These are phyloP conservation scores for Boletus subparvulus DNA, from an alignment of 768 basidiomycete species.

Conservation along the genomic window DNA sequence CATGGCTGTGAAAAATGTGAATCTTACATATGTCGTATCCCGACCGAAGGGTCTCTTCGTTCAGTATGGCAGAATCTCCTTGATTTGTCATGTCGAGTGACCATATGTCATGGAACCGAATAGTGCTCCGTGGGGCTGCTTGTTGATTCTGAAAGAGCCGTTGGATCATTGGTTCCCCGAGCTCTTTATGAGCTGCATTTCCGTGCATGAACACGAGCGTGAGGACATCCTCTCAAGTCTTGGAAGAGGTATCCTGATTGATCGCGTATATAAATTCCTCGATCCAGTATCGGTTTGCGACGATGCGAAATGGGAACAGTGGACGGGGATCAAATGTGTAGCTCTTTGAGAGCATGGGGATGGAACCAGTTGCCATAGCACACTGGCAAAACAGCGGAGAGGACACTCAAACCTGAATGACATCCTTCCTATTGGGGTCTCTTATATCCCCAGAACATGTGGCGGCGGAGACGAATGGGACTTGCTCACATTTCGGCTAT, in stretches of 20 bases:
- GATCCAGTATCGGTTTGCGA: slow-evolving; percentile 10
- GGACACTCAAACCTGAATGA: no score
- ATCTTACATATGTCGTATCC: no score
- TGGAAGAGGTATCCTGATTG: not conserved
- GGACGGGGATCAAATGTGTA: slow-evolving; percentile 14
- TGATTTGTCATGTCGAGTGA: not conserved
- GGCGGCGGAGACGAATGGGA: no score
- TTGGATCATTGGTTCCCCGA: slow-evolving; percentile 5
- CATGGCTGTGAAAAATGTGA: not conserved
- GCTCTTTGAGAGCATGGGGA: not conserved
- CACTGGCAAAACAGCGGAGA: not conserved
- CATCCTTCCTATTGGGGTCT: no score
- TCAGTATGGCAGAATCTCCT: no score
- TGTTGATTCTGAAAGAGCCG: not conserved
- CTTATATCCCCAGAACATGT: no score
- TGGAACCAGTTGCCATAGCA: not conserved
- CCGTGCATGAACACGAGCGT: slow-evolving; percentile 6
- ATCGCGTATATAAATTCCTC: not conserved
- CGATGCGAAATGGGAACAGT: slow-evolving; percentile 5
- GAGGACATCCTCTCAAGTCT: not conserved
- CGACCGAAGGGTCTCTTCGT: no score
- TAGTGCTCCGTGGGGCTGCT: no score
- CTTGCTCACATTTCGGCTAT: no score
- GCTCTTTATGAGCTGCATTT: slow-evolving; percentile 3
- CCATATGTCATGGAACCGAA: slow-evolving; percentile 9